Evolutionary conservation across 192 early-diverging fungal species (phyloP).

Genomic region (Linnemannia exigua): DNA sequence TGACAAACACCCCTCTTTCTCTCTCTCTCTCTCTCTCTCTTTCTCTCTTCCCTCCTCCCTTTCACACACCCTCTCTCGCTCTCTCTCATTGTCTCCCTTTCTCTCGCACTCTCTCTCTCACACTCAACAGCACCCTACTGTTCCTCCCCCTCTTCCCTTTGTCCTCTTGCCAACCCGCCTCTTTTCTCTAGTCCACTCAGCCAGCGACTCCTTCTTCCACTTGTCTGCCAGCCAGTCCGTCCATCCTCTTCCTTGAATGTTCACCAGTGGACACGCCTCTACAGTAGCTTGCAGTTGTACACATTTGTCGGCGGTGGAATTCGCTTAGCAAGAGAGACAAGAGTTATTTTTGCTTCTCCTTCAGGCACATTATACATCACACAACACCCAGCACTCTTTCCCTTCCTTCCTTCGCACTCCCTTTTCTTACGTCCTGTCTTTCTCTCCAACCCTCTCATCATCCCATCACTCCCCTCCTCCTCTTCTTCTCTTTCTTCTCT

Average conservation of each 20-base stretch:
- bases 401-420: neutral
- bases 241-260: no score
- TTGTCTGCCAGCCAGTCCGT: no score
- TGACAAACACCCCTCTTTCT: no score
- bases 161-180: neutral
- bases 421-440: neutral
- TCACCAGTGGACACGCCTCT: no score
- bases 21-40: neutral
- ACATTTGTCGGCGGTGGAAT: no score
- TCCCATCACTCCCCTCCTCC: constrained; percentile 6
- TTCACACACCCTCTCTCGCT: neutral
- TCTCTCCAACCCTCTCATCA: neutral
- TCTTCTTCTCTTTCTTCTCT: constrained; percentile 7
- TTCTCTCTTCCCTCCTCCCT: constrained; percentile 2
- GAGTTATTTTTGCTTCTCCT: no score
- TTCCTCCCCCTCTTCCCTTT: neutral
- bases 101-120: neutral
- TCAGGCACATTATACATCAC: no score
- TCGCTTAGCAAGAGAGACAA: no score
- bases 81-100: neutral
- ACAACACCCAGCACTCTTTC: no score
- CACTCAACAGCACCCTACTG: neutral
- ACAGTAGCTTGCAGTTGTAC: no score
- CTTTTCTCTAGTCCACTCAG: no score
- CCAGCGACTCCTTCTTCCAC: no score